Base-by-base conservation (phyloP, 495 filamentous ascomycete genomes). In the Tuber brumale region DNA sequence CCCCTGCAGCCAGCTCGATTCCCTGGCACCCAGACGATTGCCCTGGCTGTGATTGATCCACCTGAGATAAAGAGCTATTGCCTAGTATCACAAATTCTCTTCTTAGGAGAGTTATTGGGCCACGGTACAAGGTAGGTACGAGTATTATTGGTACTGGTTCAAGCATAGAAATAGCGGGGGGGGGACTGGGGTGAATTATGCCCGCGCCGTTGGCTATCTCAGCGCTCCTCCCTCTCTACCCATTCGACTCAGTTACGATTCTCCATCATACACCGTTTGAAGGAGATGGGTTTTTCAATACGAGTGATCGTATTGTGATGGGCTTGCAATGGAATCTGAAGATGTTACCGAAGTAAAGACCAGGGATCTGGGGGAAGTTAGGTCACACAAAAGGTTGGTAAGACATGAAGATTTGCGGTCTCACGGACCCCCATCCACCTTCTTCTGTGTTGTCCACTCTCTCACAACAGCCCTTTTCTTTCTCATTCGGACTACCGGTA, bases 391-490 rank as follows among this genome's bases (percentile, higher is more conserved):
- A 19, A 35, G 27, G 14, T 66, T 35, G 57, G 57, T 66, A 19
- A 66, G 14, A n/a, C 57, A 18, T 66, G 57, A 66, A 35, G 31
- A 5, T 66, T 66, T 66, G 27, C 31, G 3, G 57, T 66, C 35
- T 66, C 57, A 66, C 57, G 14, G 48, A 57, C 51, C n/a, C 51
- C 51, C 51, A 61, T 27, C 51, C 10, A 14, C 57, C 57, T 66
- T 66, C 57, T 66, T 66, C 57, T 66, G 57, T 66, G 57, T 35
- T 66, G 57, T 66, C 57, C 57, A 14, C 57, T 61, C 57, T 35
- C 14, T 27, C 12, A 51, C 7, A 2, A 10, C 51, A 27, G 2
- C 12, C n/a, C 51, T 61, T 31, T 14, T 14, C 9, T 16, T 16
- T 35, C 27, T 61, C 45, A 48, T 23, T 48, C 45, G 19, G 19